Percentiles rank a stretch among this genome's conserved stretches.
Conservation (phyloP, 345 rosid genomes). For the Citropsis articulata region DNA sequence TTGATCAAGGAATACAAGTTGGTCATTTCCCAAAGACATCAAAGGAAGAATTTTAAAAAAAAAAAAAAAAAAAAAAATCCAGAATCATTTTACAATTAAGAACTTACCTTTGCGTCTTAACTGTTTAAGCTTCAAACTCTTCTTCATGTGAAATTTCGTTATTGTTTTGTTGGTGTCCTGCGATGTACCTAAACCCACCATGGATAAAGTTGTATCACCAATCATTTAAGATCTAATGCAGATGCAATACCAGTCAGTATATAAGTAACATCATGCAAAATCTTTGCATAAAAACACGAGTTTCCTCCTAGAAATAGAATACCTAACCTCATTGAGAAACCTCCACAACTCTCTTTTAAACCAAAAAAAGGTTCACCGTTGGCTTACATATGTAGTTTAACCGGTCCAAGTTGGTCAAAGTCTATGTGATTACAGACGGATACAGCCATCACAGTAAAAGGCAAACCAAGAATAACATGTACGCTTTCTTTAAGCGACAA, state of each 20-base stretch:
- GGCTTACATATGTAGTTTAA: not conserved
- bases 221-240: not conserved
- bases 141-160: constrained; percentile 32
- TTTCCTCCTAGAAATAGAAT: not conserved
- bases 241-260: not conserved
- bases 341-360: not conserved
- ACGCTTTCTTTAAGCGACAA: not conserved
- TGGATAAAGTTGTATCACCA: not conserved
- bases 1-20: not conserved
- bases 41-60: too few relatives aligned
- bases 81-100: not conserved
- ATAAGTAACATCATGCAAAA: not conserved
- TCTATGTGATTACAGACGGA: not conserved
- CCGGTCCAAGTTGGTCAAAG: not conserved
- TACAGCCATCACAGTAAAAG: not conserved
- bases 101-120: constrained; percentile 25
- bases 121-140: constrained; percentile 34
- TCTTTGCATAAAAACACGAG: not conserved
- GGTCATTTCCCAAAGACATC: not conserved
- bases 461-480: not conserved
- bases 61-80: not conserved
- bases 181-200: constrained; percentile 22
- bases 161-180: constrained; percentile 16
- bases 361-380: not conserved
- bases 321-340: not conserved